phyloP scores from a whole-genome alignment of 768 basidiomycete genomes.

The Hygrophoropsis aurantiaca region DNA sequence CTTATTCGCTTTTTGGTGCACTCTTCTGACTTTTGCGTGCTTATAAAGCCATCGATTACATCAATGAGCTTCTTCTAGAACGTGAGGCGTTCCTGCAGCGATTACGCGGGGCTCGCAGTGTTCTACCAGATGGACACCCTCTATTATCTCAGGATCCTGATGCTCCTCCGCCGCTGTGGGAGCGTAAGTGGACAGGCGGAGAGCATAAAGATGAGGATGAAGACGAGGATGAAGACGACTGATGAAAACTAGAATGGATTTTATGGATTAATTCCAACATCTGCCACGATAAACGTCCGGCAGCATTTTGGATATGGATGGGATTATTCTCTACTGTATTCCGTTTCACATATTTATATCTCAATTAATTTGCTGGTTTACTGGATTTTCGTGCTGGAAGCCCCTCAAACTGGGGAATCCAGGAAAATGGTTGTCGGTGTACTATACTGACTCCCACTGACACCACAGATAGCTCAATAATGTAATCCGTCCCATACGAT shows the following conservation, averaged over 20 bases:
- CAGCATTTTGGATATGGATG: not conserved
- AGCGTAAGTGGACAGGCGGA: constrained; percentile 83
- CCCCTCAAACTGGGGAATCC: no score
- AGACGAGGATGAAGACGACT: constrained; percentile 47
- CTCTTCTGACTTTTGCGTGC: constrained; percentile 1
- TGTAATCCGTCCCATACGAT: no score
- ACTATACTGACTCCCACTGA: no score
- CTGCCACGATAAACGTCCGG: not conserved
- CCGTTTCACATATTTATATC: constrained; percentile 17
- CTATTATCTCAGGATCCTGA: constrained; percentile 35
- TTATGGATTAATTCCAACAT: not conserved
- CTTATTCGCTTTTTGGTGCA: constrained; percentile 1
- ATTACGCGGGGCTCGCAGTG: constrained; percentile 55
- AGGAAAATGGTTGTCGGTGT: no score
- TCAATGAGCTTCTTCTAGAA: constrained; percentile 64
- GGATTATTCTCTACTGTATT: constrained; percentile 1
- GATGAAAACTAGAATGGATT: not conserved
- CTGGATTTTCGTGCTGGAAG: no score
- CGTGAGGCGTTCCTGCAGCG: constrained; percentile 57
- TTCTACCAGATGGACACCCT: constrained; percentile 63
- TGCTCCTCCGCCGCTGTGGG: constrained; percentile 58
- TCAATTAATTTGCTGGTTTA: constrained; percentile 21
- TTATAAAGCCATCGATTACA: constrained; percentile 78
- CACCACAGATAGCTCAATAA: no score
- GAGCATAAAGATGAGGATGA: constrained; percentile 46